Evolutionary conservation across 352 stramenopile genomes (phyloP).

Genomic region (Pythium dissimile): DNA sequence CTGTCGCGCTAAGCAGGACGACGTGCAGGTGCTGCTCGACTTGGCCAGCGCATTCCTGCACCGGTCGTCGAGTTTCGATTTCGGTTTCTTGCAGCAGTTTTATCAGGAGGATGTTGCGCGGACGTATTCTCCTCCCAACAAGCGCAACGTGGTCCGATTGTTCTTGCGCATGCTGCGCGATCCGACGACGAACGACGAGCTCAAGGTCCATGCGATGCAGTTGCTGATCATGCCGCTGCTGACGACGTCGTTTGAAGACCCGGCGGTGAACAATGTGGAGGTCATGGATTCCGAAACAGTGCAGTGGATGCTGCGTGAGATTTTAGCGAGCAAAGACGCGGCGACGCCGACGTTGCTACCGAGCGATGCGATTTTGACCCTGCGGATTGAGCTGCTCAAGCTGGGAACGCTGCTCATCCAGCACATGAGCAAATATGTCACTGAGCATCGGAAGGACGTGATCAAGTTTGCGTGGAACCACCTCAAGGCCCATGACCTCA

Average conservation of each 20-base stretch:
- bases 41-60: conserved; percentile 94
- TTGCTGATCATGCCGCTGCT: conserved; percentile 94
- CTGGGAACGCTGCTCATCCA: conserved; percentile 96
- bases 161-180: conserved; percentile 86
- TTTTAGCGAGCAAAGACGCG: conserved; percentile 78
- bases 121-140: conserved; percentile 60
- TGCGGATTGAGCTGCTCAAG: conserved; percentile 92
- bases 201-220: conserved; percentile 93
- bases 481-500: conserved; percentile 93
- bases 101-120: conserved; percentile 81
- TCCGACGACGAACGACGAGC: conserved; percentile 57
- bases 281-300: conserved; percentile 86
- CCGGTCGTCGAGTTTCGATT: conserved; percentile 88
- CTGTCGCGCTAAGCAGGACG: conserved; percentile 87
- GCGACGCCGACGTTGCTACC: conserved; percentile 10
- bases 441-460: conserved; percentile 94
- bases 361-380: conserved; percentile 62
- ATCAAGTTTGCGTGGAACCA: conserved; percentile 99
- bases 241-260: conserved; percentile 81
- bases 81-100: conserved; percentile 92
- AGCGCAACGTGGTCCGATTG: conserved; percentile 84
- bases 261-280: conserved; percentile 66
- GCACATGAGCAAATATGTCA: conserved; percentile 91
- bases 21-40: conserved; percentile 96
- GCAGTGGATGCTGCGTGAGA: conserved; percentile 87